These are phyloP conservation scores for Gaeumannomyces sp. DNA, from an alignment of 2,329 filamentous ascomycete genomes.

Conservation along the genomic window DNA sequence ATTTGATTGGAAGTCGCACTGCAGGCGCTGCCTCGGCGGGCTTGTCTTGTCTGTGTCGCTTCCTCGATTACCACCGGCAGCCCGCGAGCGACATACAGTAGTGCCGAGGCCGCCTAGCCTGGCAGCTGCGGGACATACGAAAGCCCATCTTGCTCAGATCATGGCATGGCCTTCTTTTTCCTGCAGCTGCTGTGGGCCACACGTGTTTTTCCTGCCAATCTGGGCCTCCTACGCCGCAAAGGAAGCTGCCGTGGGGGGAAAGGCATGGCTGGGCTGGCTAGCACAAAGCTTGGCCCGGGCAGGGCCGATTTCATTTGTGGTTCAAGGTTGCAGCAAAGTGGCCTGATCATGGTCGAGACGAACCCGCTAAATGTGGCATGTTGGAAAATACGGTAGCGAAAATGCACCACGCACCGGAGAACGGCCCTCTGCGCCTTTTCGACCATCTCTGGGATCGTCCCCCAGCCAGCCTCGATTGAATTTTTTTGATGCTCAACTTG, in stretches of 20 bases:
- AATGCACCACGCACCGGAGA: background rate
- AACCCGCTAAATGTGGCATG: background rate
- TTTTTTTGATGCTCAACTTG: background rate
- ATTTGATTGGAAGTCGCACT: too few species aligned
- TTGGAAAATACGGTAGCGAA: background rate
- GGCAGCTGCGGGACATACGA: background rate
- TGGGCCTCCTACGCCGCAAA: background rate
- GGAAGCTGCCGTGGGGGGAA: background rate
- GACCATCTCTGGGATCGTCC: too few species aligned
- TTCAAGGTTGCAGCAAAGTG: background rate
- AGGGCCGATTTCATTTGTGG: background rate
- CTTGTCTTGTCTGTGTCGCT: too few species aligned
- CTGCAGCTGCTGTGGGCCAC: background rate
- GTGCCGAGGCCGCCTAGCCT: background rate
- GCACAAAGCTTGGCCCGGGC: background rate
- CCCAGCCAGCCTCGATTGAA: background rate
- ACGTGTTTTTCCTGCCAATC: background rate
- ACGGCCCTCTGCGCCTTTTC: background rate
- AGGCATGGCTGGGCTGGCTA: background rate
- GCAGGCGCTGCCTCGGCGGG: too few species aligned
- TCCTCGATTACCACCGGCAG: background rate
- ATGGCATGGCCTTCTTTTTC: too few species aligned
- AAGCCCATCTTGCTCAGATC: background rate
- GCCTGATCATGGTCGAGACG: background rate
- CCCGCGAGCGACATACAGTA: background rate